These are phyloP conservation scores for Phytopythium kandeliae DNA, from an alignment of 352 stramenopile genomes.

Conservation along the genomic window DNA sequence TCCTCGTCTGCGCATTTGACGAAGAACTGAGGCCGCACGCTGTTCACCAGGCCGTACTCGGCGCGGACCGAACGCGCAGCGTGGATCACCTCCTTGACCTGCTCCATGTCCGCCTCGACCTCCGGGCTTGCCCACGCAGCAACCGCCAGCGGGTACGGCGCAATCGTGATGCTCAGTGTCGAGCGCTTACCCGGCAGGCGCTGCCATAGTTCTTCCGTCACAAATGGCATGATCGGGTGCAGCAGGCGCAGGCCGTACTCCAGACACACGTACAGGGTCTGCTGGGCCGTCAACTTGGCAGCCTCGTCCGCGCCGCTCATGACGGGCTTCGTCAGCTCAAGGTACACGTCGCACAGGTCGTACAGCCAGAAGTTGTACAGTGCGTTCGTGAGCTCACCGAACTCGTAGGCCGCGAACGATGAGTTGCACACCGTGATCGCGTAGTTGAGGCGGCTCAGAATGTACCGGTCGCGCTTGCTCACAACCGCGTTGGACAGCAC, in stretches of 20 bases:
- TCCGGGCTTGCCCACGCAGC: conserved; percentile 83
- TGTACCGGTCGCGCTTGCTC: conserved; percentile 67
- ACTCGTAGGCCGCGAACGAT: conserved; percentile 92
- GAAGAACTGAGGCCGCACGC: conserved; percentile 74
- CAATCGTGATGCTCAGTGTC: conserved; percentile 70
- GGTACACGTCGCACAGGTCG: conserved; percentile 98
- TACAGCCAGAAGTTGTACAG: conserved; percentile 99
- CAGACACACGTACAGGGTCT: conserved; percentile 83
- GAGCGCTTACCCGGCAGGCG: conserved; percentile 70
- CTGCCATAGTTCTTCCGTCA: conserved; percentile 94
- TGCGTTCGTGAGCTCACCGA: conserved; percentile 92
- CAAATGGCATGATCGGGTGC: conserved; percentile 98
- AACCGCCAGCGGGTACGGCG: conserved; percentile 68
- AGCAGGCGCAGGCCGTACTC: conserved; percentile 88
- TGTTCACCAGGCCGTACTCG: conserved; percentile 82
- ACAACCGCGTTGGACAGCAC: conserved; percentile 67
- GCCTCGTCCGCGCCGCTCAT: conserved; percentile 76
- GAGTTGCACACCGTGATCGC: conserved; percentile 73
- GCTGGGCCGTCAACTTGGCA: conserved; percentile 71
- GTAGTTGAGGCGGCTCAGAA: conserved; percentile 77
- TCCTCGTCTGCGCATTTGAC: conserved; percentile 86
- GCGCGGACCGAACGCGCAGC: conserved; percentile 92
- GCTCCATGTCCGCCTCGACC: conserved; percentile 90
- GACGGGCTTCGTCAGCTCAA: conserved; percentile 99
- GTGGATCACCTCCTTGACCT: conserved; percentile 94